Base-by-base conservation (phyloP, 176 grass and related monocot genomes). In the Echinochloa phyllopogon region DNA sequence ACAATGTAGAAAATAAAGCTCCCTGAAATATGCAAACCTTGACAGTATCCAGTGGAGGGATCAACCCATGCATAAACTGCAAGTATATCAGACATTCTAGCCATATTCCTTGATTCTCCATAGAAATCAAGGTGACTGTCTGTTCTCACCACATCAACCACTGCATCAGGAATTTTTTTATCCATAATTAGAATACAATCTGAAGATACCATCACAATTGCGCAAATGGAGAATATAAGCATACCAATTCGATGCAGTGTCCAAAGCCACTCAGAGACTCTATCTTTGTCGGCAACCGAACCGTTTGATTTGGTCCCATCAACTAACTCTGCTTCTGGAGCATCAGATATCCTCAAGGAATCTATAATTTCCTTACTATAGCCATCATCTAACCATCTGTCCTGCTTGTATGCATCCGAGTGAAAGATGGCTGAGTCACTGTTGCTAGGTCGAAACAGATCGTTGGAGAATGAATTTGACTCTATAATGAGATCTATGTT, bases 41-140 rank as follows among this genome's bases (percentile, higher is more conserved):
- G 96, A 71, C 96, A 98, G 70, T 98, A 98, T 74, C 96, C 96
- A 84, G 96, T 98, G 49, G 93, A 91, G 74, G 96, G 96, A 90
- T 98, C 96, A 90, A 94, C 83, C 96, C 93, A 98, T 88, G 96
- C 96, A 95, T 98, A 98, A 75, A 98, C 96, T 50, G 96, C 96
- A 73, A 98, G 89, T 92, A 98, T 98, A 92, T 98, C 96, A 78
- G 96, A 95, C 96, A 98, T 98, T 83, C 96, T 93, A 40, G 96
- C 96, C 91, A 95, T 98, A 85, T 98, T 98, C 88, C 88, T 98
- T 80, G 96, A 94, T 84, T 98, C 96, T 75, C 82, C 91, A 79
- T 94, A 98, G 79, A 98, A 98, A 66, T 98, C 87, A 74, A 98
- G 93, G 90, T 98, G 93, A 50, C 74, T 95, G 72, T 98, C 96